These are phyloP conservation scores for Magnaporthiopsis incrustans DNA, from an alignment of 2,329 filamentous ascomycete genomes.

Conservation along the genomic window DNA sequence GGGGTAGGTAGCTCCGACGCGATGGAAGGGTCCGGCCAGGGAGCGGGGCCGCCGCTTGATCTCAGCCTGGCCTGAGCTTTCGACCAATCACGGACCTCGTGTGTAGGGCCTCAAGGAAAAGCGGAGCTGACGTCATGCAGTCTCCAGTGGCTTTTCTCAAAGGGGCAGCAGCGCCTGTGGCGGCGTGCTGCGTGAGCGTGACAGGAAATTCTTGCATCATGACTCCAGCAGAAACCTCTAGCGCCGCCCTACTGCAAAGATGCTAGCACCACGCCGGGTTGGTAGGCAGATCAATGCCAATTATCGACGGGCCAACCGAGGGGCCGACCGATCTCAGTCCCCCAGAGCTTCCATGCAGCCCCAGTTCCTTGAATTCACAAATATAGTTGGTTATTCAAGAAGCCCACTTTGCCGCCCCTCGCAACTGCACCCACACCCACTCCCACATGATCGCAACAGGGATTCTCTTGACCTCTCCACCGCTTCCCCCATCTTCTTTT, in stretches of 20 bases:
- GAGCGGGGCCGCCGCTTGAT: background rate
- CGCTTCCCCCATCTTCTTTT: background rate
- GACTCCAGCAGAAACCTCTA: background rate
- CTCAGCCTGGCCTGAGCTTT: background rate
- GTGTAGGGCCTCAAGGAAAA: background rate
- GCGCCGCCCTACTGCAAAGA: background rate
- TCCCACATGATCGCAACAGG: constrained; percentile 12
- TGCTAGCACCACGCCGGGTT: background rate
- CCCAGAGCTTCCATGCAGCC: background rate
- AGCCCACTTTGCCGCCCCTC: background rate
- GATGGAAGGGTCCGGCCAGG: background rate
- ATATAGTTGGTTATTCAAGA: background rate
- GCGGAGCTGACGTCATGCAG: background rate
- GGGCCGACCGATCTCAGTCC: background rate
- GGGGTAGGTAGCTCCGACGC: background rate
- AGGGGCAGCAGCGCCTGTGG: background rate
- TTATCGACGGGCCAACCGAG: background rate
- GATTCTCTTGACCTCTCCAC: constrained; percentile 31
- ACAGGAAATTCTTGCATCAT: background rate
- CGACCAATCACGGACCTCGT: background rate
- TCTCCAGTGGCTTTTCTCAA: background rate
- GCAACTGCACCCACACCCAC: background rate
- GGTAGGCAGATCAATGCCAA: background rate
- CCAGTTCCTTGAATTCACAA: background rate
- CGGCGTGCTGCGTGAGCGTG: no score